Percentiles rank a stretch among this genome's conserved stretches.
These are phyloP conservation scores for Botryotinia calthae DNA, from an alignment of 2,329 filamentous ascomycete species.

Conservation along the genomic window DNA sequence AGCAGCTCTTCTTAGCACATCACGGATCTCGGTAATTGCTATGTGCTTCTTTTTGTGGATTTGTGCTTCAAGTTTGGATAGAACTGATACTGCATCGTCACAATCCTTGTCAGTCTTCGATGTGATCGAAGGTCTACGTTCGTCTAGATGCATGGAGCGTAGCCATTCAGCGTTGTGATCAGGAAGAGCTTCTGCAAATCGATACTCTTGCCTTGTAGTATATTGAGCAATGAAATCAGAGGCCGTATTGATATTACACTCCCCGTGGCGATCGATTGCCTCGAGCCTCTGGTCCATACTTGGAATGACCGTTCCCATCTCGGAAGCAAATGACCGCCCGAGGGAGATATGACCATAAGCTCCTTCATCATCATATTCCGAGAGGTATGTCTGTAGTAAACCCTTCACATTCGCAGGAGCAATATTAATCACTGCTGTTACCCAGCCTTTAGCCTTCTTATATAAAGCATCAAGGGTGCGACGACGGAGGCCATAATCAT, in stretches of 20 bases:
- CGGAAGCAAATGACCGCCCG: slow-evolving; percentile 88
- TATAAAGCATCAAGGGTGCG: slow-evolving; percentile 76
- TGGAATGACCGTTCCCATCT: slow-evolving; percentile 86
- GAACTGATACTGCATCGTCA: slow-evolving; percentile 59
- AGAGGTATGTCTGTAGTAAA: slow-evolving; percentile 90
- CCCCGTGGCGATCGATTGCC: slow-evolving; percentile 73
- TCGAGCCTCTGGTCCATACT: slow-evolving; percentile 80
- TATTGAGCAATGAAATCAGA: slow-evolving; percentile 98
- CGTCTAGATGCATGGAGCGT: slow-evolving; percentile 56
- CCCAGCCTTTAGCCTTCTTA: slow-evolving; percentile 75
- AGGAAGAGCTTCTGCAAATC: slow-evolving; percentile 74
- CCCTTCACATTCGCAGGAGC: slow-evolving; percentile 94
- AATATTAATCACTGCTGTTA: slow-evolving; percentile 74
- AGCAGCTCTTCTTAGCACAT: slow-evolving; percentile 80
- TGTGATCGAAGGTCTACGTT: slow-evolving; percentile 41
- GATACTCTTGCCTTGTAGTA: slow-evolving; percentile 92
- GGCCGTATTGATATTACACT: slow-evolving; percentile 79
- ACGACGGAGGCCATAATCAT: slow-evolving; percentile 81
- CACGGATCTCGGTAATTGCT: slow-evolving; percentile 70
- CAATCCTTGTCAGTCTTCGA: slow-evolving; percentile 54
- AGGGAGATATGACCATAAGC: slow-evolving; percentile 89
- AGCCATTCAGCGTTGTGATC: slow-evolving; percentile 67
- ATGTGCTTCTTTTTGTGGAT: slow-evolving; percentile 68
- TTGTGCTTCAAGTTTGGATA: slow-evolving; percentile 71
- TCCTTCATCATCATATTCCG: slow-evolving; percentile 88